Conservation (phyloP, 257 asterid genomes). For the Anisodus acutangulus region DNA sequence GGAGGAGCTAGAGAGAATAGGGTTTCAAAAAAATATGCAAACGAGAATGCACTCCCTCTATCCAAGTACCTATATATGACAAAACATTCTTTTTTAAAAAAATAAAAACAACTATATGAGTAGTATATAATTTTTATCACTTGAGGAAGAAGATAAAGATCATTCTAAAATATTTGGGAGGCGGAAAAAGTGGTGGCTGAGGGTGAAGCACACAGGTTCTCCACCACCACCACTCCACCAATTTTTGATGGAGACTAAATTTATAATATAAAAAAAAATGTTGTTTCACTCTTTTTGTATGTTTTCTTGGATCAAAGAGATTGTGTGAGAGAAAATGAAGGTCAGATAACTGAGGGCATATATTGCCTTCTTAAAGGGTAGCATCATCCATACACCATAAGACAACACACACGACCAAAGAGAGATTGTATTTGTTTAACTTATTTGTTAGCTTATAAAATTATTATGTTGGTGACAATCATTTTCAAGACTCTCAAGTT, state of each 20-base stretch:
- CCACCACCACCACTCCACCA: slow-evolving; percentile 62
- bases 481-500: no score
- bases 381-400: background rate
- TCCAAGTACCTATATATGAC: slow-evolving; percentile 1
- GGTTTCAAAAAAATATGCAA: slow-evolving; percentile 19
- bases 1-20: slow-evolving; percentile 29
- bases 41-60: background rate
- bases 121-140: slow-evolving; percentile 35
- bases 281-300: background rate
- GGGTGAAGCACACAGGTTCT: slow-evolving; percentile 25
- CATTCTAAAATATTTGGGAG: slow-evolving; percentile 32
- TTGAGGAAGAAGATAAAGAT: slow-evolving; percentile 39
- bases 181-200: slow-evolving; percentile 59
- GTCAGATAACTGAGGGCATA: slow-evolving; percentile 43
- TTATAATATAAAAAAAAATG: background rate
- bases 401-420: slow-evolving; percentile 44
- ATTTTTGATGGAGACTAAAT: slow-evolving; percentile 57
- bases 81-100: background rate
- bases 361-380: slow-evolving; percentile 43
- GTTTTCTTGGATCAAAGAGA: slow-evolving; percentile 9
- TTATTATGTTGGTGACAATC: slow-evolving; percentile 24
- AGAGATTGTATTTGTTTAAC: slow-evolving; percentile 29
- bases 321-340: slow-evolving; percentile 22
- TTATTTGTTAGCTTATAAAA: background rate
- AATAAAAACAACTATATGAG: slow-evolving; percentile 12